A percentile compares a stretch with the other conserved stretches of the same genome.
Conservation (phyloP, 2,329 filamentous ascomycete species). For the Neonectria sp. region DNA sequence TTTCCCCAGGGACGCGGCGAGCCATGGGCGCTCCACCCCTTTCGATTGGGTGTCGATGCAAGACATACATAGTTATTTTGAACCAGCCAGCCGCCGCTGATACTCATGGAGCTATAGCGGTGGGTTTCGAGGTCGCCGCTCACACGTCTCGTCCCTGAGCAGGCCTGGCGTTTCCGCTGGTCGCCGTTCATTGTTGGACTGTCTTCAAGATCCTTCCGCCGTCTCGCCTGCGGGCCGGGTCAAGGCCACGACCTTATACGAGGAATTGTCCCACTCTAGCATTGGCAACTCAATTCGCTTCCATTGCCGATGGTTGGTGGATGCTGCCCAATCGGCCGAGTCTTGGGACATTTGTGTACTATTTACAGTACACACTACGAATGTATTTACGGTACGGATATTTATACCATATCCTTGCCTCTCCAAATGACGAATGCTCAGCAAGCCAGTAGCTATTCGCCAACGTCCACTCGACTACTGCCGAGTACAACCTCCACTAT, state of each 20-base stretch:
- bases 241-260: constrained; percentile 29
- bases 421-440: constrained; percentile 23
- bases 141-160: constrained; percentile 16
- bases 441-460: constrained; percentile 6
- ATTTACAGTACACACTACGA: background rate
- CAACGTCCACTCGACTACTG: constrained; percentile 5
- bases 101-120: constrained; percentile 9
- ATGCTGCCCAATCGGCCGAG: constrained; percentile 28
- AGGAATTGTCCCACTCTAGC: constrained; percentile 29
- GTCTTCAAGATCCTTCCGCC: constrained; percentile 13
- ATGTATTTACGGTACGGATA: background rate
- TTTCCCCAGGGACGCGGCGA: constrained; percentile 29
- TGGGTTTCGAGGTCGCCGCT: constrained; percentile 14
- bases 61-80: constrained; percentile 37
- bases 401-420: constrained; percentile 2
- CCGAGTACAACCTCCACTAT: constrained; percentile 14
- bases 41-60: constrained; percentile 37
- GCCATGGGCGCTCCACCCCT: constrained; percentile 30
- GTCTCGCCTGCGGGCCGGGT: constrained; percentile 18
- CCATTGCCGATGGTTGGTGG: constrained; percentile 22
- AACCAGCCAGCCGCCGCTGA: constrained; percentile 9
- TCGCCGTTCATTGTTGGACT: background rate
- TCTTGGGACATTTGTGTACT: constrained; percentile 13
- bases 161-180: background rate
- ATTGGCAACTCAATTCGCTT: constrained; percentile 21